phyloP scores from a whole-genome alignment of 768 basidiomycete genomes.

The Boletus bicolor region DNA sequence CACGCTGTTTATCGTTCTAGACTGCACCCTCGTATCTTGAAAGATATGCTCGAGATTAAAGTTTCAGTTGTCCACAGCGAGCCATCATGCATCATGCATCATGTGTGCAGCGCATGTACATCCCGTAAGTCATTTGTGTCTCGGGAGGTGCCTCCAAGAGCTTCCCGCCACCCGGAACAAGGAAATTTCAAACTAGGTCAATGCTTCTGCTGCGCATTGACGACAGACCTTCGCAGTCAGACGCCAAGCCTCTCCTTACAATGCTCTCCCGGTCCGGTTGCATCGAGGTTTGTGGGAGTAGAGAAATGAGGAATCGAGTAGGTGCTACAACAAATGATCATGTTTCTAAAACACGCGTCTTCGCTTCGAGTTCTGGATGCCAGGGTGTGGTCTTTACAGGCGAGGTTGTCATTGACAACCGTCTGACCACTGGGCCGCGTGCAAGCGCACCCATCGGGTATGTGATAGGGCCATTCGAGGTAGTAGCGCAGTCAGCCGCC shows the following conservation, averaged over 20 bases:
- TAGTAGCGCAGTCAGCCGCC: too few relatives aligned
- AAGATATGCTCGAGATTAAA: slow-evolving; percentile 18
- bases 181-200: background rate
- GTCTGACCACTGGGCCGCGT: background rate
- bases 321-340: background rate
- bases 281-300: slow-evolving; percentile 6
- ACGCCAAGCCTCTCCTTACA: slow-evolving; percentile 6
- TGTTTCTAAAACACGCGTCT: background rate
- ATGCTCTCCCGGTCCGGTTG: background rate
- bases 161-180: background rate
- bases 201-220: slow-evolving; percentile 1
- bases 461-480: background rate
- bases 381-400: background rate
- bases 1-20: background rate
- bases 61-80: slow-evolving; percentile 7
- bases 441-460: background rate
- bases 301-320: background rate
- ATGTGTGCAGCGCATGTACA: slow-evolving; percentile 10
- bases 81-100: background rate
- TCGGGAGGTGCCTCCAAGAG: background rate
- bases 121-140: slow-evolving; percentile 9
- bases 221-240: slow-evolving; percentile 1
- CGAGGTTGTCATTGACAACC: background rate
- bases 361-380: background rate
- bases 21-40: slow-evolving; percentile 5